Percentiles rank a stretch among this genome's conserved stretches.
These are phyloP conservation scores for Boletus barrowsii DNA, from an alignment of 768 basidiomycete genomes.

Conservation along the genomic window DNA sequence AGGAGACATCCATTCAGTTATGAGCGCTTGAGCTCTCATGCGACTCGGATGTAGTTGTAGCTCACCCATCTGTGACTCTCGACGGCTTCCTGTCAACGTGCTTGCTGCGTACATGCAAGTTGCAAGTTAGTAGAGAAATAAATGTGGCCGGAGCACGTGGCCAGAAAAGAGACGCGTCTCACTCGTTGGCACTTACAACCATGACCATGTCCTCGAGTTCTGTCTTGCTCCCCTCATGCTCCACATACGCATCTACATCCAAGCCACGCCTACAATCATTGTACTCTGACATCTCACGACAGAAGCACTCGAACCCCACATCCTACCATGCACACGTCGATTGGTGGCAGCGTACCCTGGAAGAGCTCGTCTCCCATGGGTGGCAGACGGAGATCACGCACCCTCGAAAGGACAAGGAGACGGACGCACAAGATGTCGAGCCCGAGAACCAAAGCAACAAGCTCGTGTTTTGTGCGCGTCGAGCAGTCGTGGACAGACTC, in stretches of 20 bases:
- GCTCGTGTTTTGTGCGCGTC: slow-evolving; percentile 57
- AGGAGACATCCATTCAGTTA: too few relatives aligned
- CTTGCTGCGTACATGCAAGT: too few relatives aligned
- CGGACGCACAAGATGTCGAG: slow-evolving; percentile 3
- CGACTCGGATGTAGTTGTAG: too few relatives aligned
- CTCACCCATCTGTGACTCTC: too few relatives aligned
- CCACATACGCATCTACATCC: slow-evolving; percentile 29
- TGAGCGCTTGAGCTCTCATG: too few relatives aligned
- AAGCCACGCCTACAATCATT: slow-evolving; percentile 66
- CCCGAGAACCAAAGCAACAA: slow-evolving; percentile 38
- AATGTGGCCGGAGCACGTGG: slow-evolving; percentile 8
- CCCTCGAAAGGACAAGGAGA: slow-evolving; percentile 6
- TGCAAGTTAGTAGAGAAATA: too few relatives aligned
- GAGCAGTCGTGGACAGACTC: slow-evolving; percentile 54
- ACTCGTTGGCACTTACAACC: background rate
- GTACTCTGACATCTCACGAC: slow-evolving; percentile 84
- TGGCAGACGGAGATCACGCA: slow-evolving; percentile 38
- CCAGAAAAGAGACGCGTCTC: slow-evolving; percentile 7
- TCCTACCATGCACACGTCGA: slow-evolving; percentile 77
- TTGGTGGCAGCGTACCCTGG: slow-evolving; percentile 81
- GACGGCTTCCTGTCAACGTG: too few relatives aligned
- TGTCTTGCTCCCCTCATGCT: slow-evolving; percentile 20
- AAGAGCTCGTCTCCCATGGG: slow-evolving; percentile 56
- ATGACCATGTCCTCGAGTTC: slow-evolving; percentile 25
- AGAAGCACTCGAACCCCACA: slow-evolving; percentile 80